A percentile compares a stretch with the other conserved stretches of the same genome.
Evolutionary conservation across 441 rosid species (phyloP).

Genomic region (Viola pubescens): DNA sequence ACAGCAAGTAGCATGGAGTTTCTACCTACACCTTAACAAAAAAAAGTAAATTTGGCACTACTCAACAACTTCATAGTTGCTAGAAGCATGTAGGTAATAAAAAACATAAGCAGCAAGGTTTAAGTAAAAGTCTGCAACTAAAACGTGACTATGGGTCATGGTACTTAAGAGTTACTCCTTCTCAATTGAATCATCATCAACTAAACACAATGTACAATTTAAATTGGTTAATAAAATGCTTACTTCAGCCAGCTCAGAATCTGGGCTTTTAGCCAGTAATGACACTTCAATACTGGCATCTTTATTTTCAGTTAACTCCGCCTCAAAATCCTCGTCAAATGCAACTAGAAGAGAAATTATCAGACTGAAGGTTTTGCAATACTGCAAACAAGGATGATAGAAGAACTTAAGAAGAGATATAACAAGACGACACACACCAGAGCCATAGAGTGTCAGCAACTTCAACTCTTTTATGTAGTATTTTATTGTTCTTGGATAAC

Average conservation of each 20-base stretch:
- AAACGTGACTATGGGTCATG: neutral
- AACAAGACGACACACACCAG: constrained; percentile 46
- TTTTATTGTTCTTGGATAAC: constrained; percentile 60
- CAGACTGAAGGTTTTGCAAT: constrained; percentile 12
- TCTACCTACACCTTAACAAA: neutral
- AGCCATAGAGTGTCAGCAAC: constrained; percentile 86
- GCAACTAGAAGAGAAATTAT: constrained; percentile 47
- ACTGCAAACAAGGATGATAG: constrained; percentile 16
- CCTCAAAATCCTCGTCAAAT: constrained; percentile 99
- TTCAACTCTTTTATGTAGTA: constrained; percentile 79
- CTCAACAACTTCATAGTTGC: neutral
- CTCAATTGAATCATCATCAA: neutral
- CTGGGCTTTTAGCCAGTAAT: constrained; percentile 56
- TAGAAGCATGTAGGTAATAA: neutral
- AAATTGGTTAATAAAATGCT: constrained; percentile 21
- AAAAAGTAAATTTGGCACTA: neutral
- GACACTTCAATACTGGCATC: constrained; percentile 87
- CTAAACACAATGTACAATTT: constrained; percentile 10
- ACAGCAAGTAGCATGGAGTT: constrained; percentile 5
- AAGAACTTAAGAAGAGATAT: constrained; percentile 1
- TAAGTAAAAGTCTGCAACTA: neutral
- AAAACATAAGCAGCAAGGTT: neutral
- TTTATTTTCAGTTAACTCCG: constrained; percentile 68
- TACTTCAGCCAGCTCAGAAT: constrained; percentile 83
- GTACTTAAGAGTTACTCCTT: neutral